phyloP scores from a whole-genome alignment of 2,329 filamentous ascomycete species.

The Colletotrichum simmondsii region DNA sequence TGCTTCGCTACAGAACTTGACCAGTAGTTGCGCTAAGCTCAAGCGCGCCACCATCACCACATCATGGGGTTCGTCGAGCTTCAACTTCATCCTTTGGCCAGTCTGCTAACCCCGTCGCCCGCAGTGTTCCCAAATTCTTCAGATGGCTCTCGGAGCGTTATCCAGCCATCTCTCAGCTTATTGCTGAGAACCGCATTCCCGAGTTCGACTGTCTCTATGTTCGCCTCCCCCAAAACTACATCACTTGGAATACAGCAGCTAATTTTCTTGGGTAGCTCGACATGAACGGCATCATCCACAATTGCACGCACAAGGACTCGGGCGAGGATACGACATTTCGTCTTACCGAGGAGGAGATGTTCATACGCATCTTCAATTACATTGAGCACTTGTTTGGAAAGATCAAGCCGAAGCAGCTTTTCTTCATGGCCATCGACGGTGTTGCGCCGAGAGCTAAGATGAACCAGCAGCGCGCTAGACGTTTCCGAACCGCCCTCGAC shows the following conservation, averaged over 20 bases:
- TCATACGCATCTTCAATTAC: slow-evolving; percentile 99
- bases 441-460: slow-evolving; percentile 98
- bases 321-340: slow-evolving; percentile 88
- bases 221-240: slow-evolving; percentile 44
- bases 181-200: slow-evolving; percentile 97
- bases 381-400: slow-evolving; percentile 99
- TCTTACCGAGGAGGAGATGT: slow-evolving; percentile 98
- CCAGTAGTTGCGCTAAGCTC: slow-evolving; percentile 18
- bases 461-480: slow-evolving; percentile 97
- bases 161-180: slow-evolving; percentile 97
- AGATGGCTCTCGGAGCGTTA: slow-evolving; percentile 99
- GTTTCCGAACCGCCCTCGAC: slow-evolving; percentile 94
- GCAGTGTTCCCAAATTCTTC: slow-evolving; percentile 87
- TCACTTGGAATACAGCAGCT: slow-evolving; percentile 45
- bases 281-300: slow-evolving; percentile 99
- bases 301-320: slow-evolving; percentile 97
- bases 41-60: slow-evolving; percentile 29
- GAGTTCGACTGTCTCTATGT: slow-evolving; percentile 98
- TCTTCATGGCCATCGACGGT: slow-evolving; percentile 99
- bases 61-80: slow-evolving; percentile 43
- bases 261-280: slow-evolving; percentile 68
- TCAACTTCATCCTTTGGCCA: not conserved
- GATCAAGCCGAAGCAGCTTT: slow-evolving; percentile 97
- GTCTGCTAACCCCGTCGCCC: slow-evolving; percentile 18
- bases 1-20: not conserved